phyloP scores from a whole-genome alignment of 2,329 filamentous ascomycete genomes.

The Chaetomiaceae sp. region DNA sequence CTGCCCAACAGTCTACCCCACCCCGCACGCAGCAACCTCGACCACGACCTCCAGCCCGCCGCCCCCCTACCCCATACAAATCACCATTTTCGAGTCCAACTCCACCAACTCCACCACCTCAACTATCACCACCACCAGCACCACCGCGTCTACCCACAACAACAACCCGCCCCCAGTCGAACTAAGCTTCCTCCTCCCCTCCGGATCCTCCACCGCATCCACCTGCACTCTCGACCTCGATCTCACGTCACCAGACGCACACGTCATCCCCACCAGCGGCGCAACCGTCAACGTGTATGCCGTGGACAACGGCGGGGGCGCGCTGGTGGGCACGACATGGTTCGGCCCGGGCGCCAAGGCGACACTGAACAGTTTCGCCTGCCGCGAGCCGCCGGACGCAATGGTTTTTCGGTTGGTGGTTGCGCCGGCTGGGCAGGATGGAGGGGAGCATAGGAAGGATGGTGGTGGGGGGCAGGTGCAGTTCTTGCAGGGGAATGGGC shows the following conservation, averaged over 20 bases:
- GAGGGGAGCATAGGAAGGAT: neutral
- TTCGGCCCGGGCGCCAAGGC: constrained; percentile 1
- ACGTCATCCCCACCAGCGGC: neutral
- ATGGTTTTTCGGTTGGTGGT: constrained; percentile 17
- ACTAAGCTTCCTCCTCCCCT: neutral
- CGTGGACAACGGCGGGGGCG: constrained; percentile 11
- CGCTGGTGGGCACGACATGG: constrained; percentile 12
- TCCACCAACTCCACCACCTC: neutral
- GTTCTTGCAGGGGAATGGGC: constrained; percentile 4
- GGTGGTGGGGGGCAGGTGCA: neutral
- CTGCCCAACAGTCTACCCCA: neutral
- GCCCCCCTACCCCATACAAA: neutral
- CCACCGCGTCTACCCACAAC: neutral
- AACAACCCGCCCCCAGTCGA: neutral
- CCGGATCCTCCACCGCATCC: neutral
- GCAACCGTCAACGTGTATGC: constrained; percentile 15
- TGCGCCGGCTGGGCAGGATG: neutral
- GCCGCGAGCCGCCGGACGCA: constrained; percentile 3
- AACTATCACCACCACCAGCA: neutral
- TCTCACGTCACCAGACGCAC: neutral
- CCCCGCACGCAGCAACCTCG: neutral
- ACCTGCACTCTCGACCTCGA: neutral
- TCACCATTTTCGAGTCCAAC: neutral
- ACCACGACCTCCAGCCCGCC: too few relatives aligned
- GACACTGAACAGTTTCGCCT: constrained; percentile 15